phyloP scores from a whole-genome alignment of 306 rosid genomes.

The Potentilla sterilis region DNA sequence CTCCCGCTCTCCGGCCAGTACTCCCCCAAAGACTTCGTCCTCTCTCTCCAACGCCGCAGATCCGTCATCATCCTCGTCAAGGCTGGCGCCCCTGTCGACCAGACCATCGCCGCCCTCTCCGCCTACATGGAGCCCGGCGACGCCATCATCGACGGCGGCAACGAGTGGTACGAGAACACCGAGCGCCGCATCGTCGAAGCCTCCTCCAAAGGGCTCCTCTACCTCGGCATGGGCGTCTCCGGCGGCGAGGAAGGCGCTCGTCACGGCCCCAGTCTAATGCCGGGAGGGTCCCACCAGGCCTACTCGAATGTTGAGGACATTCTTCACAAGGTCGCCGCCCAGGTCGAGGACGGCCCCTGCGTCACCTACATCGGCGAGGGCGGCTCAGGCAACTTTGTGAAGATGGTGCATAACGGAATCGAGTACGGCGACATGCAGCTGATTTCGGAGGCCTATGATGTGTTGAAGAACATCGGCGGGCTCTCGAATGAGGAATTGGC shows the following conservation, averaged over 20 bases:
- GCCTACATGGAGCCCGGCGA: constrained; percentile 85
- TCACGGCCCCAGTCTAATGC: constrained; percentile 81
- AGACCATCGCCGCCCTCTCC: constrained; percentile 71
- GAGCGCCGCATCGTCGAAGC: constrained; percentile 66
- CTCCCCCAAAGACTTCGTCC: constrained; percentile 73
- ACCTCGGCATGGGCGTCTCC: constrained; percentile 90
- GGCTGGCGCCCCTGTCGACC: constrained; percentile 90
- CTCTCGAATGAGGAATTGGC: constrained; percentile 62
- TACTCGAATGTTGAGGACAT: constrained; percentile 67
- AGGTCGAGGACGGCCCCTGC: constrained; percentile 91
- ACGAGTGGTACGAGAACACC: constrained; percentile 90
- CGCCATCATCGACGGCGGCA: constrained; percentile 83
- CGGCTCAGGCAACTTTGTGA: constrained; percentile 83
- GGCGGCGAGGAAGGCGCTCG: constrained; percentile 97
- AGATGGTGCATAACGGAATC: constrained; percentile 94
- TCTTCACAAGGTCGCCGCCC: constrained; percentile 73
- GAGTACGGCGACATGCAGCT: constrained; percentile 94
- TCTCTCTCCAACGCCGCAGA: constrained; percentile 80
- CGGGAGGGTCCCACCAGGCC: constrained; percentile 72
- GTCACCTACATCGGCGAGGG: constrained; percentile 87
- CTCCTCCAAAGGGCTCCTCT: constrained; percentile 44
- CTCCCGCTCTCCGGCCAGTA: constrained; percentile 73
- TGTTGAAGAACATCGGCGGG: constrained; percentile 75
- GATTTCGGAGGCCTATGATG: constrained; percentile 89
- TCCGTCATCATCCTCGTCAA: constrained; percentile 92